Evolutionary conservation across 140 eudicot genomes (phyloP), one percentile per base, ranked within the genome.

Genomic region (Bidens hawaiensis): DNA sequence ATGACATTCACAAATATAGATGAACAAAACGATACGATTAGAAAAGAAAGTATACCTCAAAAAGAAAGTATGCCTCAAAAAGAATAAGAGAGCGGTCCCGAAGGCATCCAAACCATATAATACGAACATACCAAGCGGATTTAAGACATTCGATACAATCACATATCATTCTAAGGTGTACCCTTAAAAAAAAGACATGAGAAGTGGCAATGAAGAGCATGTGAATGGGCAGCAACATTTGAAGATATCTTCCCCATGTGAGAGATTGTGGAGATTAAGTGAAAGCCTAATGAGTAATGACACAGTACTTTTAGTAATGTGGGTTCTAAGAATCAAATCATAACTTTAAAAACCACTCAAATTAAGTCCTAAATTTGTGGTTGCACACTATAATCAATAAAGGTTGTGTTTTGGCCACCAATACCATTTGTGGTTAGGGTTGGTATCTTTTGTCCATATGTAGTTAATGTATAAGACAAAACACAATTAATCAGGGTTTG

Each of bases 241-340:
- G 67, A 65, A 33, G 26, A 28, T 21, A 73, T 64, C 68, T 57
- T 65, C 62, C 21, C 59, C 78, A 73, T 65, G 78, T 73, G 78
- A 57, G 59, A 55, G 77, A 64, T 43, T 64, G 45, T 55, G 61
- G 60, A 57, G 62, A 73, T 57, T n/a, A n/a, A n/a, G n/a, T 73
- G 73, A 45, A 55, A 73, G 55, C 36, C 60, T n/a, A n/a, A n/a
- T n/a, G n/a, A n/a, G n/a, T 57, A 73, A 73, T 73, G 78, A 47
- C 67, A n/a, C n/a, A n/a, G n/a, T 51, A 22, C 65, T 55, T 54
- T 65, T 73, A 57, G 57, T 73, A 57, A 47, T 47, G 46, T 65
- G 68, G 73, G 78, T 14, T 65, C 68, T n/a, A 11, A 28, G 19
- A 54, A 54, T 54, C 61, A 25, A 59, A 34, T 47, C 46, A 58